A percentile compares a stretch with the other conserved stretches of the same genome.
Evolutionary conservation across 352 stramenopile species (phyloP).

Genomic region (Phytophthora tentaculata): DNA sequence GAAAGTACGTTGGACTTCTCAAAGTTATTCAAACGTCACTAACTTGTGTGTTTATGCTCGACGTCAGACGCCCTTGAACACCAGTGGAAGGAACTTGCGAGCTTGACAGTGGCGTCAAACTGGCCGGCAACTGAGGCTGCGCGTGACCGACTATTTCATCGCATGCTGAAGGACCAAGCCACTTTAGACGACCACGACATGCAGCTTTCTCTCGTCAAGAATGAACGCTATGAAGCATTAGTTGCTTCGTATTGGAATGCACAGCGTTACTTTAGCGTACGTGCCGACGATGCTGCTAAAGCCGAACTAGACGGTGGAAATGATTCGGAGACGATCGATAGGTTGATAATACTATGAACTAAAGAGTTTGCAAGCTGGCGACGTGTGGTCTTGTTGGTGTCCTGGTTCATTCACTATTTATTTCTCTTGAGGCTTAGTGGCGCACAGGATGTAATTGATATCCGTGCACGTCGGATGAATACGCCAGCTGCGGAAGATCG

Average conservation of each 20-base stretch:
- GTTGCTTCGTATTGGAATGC: constrained; percentile 48
- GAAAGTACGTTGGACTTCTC: constrained; percentile 49
- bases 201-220: constrained; percentile 48
- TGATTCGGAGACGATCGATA: constrained; percentile 22
- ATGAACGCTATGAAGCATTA: constrained; percentile 62
- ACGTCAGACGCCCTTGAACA: constrained; percentile 58
- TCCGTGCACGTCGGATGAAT: constrained; percentile 75
- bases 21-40: not conserved
- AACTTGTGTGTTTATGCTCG: not conserved
- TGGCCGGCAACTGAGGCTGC: constrained; percentile 54
- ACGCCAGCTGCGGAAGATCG: constrained; percentile 74
- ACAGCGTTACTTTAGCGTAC: constrained; percentile 41
- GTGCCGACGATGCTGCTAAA: constrained; percentile 10
- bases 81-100: constrained; percentile 66
- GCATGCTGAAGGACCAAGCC: constrained; percentile 76
- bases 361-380: not conserved
- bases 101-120: constrained; percentile 52
- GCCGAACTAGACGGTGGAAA: not conserved
- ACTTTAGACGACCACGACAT: constrained; percentile 47
- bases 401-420: constrained; percentile 5
- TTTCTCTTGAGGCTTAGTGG: constrained; percentile 57
- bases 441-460: constrained; percentile 89
- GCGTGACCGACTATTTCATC: constrained; percentile 67
- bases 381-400: constrained; percentile 6
- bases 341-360: not conserved